These are phyloP conservation scores for Melaleuca quinquenervia DNA, from an alignment of 345 rosid species.

Conservation along the genomic window DNA sequence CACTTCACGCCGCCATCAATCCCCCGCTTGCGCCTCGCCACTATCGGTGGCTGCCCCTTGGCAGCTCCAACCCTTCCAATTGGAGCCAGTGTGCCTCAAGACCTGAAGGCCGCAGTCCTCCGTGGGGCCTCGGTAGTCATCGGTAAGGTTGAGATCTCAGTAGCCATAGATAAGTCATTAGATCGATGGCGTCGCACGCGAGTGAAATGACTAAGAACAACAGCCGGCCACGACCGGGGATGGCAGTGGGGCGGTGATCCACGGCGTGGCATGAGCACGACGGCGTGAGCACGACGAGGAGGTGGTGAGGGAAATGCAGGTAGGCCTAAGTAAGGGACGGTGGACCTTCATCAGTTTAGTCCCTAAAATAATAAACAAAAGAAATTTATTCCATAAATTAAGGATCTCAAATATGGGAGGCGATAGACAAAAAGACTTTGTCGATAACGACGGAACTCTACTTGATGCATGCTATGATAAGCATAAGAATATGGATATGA, in stretches of 20 bases:
- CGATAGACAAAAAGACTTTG: not conserved
- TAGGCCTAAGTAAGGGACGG: not conserved
- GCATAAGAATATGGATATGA: no score
- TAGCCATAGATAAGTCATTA: not conserved
- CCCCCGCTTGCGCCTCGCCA: no score
- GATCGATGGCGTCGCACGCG: not conserved
- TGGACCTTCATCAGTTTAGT: not conserved
- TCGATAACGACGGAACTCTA: no score
- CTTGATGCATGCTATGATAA: no score
- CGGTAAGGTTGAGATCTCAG: not conserved
- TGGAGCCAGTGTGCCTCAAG: not conserved
- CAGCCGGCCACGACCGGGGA: not conserved
- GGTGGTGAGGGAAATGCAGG: not conserved
- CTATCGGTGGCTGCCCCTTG: not conserved
- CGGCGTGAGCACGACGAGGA: not conserved
- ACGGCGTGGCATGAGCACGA: no score
- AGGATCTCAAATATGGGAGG: not conserved
- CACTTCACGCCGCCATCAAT: not conserved
- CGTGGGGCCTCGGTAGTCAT: not conserved
- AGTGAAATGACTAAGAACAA: fast-evolving
- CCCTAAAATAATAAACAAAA: not conserved
- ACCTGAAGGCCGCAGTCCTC: not conserved
- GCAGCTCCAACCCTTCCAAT: not conserved
- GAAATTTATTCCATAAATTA: not conserved
- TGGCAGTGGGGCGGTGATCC: not conserved